These are phyloP conservation scores for Sporothrix protearum DNA, from an alignment of 2,329 filamentous ascomycete genomes.

Conservation along the genomic window DNA sequence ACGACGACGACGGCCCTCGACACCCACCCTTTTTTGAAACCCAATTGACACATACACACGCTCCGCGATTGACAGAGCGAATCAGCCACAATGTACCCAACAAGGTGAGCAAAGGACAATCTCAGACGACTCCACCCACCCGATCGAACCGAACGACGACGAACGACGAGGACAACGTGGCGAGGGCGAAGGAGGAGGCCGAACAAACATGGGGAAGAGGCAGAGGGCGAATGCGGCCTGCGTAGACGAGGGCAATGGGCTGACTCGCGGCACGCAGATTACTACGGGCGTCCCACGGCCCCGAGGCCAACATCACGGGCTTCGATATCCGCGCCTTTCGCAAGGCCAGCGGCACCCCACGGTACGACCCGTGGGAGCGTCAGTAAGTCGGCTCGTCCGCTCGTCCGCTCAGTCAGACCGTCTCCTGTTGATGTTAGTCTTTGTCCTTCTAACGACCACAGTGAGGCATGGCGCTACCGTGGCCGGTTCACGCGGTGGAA, in stretches of 20 bases:
- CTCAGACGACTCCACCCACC: not conserved
- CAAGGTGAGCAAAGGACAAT: slow-evolving; percentile 33
- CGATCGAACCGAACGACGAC: not conserved
- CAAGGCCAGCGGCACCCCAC: slow-evolving; percentile 60
- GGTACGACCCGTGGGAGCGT: slow-evolving; percentile 66
- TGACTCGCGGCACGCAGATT: slow-evolving; percentile 38
- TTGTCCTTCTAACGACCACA: slow-evolving; percentile 38
- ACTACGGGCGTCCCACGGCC: slow-evolving; percentile 50
- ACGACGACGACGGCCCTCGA: slow-evolving; percentile 16
- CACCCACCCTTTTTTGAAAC: too few relatives aligned
- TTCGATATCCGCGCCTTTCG: slow-evolving; percentile 84
- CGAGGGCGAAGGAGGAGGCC: too few relatives aligned
- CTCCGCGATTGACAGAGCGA: not conserved
- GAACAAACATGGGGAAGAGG: not conserved
- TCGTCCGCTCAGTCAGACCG: too few relatives aligned
- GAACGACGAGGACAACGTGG: not conserved
- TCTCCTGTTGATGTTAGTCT: too few relatives aligned
- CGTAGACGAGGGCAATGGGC: not conserved
- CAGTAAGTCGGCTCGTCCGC: slow-evolving; percentile 53
- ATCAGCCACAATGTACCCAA: slow-evolving; percentile 36
- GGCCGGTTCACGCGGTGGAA: slow-evolving; percentile 85
- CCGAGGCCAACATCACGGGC: slow-evolving; percentile 77
- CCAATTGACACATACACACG: slow-evolving; percentile 4
- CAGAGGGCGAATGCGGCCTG: not conserved
- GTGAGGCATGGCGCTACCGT: slow-evolving; percentile 91